phyloP scores from a whole-genome alignment of 352 stramenopile genomes.

The Phytophthora pini region DNA sequence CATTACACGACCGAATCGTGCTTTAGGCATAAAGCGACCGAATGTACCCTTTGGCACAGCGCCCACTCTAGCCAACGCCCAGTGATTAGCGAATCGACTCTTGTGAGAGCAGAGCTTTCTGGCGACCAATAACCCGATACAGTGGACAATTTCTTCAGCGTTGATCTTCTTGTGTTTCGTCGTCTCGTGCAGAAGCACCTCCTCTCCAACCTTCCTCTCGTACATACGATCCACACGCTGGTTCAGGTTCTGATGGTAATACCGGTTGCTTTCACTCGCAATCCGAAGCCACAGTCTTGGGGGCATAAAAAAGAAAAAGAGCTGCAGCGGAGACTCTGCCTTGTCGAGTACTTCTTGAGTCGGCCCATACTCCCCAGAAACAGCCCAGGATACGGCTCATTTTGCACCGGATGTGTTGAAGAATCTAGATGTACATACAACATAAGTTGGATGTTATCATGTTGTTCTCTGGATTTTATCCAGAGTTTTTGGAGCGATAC shows the following conservation, averaged over 20 bases:
- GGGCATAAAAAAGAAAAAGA: conserved; percentile 24
- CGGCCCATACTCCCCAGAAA: conserved; percentile 1
- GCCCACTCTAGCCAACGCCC: background rate
- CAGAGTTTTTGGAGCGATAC: too few species aligned
- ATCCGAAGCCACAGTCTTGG: conserved; percentile 5
- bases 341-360: conserved; percentile 1
- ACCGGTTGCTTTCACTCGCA: conserved; percentile 18
- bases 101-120: conserved; percentile 17
- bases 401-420: background rate
- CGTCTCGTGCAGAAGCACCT: conserved; percentile 1
- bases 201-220: background rate
- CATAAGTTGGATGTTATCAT: background rate
- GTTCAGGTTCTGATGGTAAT: conserved; percentile 20
- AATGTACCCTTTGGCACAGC: conserved; percentile 20
- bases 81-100: conserved; percentile 8
- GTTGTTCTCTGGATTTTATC: too few species aligned
- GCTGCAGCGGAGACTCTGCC: conserved; percentile 10
- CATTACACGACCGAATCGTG: conserved; percentile 18
- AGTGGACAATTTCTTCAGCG: conserved; percentile 13
- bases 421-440: conserved; percentile 13
- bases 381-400: conserved; percentile 1
- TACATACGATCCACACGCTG: conserved; percentile 9
- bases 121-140: conserved; percentile 14
- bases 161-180: conserved; percentile 15
- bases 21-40: conserved; percentile 14